Base-by-base conservation (phyloP, 148 eudicot genomes). In the Silene uniflora region DNA sequence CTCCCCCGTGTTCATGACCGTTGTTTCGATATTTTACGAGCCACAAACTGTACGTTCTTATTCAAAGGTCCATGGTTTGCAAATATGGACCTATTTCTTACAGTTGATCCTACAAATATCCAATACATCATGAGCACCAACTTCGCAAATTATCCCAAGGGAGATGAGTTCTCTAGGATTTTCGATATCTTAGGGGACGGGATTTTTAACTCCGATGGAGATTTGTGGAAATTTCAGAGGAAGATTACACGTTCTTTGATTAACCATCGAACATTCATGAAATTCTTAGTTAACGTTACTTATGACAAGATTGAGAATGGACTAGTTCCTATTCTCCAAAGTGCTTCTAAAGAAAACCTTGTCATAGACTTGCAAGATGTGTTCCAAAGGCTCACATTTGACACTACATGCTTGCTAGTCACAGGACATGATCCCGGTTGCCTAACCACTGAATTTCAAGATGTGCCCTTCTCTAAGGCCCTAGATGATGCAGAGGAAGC, bases 351-450 rank as follows among this genome's bases (percentile, higher is more conserved):
- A 47, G 52, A 77, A 5, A 79, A 46, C 8, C 80, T 60, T 49
- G 75, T 81, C 61, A 22, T 81, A 60, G 84, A 81, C 74, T 77
- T 81, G 74, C 84, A 81, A 81, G 84, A 81, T 73, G 84, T 81
- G 32, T 81, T 81, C 60, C 80, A 81, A 73, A 77, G 84, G 67
- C 77, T 81, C 47, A 81, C 84, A 19, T 81, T 81, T 62, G 84
- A 81, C 21, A 68, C 80, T 54, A 81, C 80, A 3, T 81, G 84
- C 66, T 68, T 81, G 80, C 52, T 81, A 23, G 69, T 77, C 10
- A 77, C 66, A 4, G 80, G 80, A 8, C 76, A 81, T 81, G 84
- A 81, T 29, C 84, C 84, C 25, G 77, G 80, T 9, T 81, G 80
- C 61, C 75, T 81, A 13, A 73, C 84, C 14, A 58, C 62, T 18